Percentiles rank a stretch among this genome's conserved stretches.
phyloP scores from a whole-genome alignment of 2,329 filamentous ascomycete genomes.

The Aspergillus costaricaensis region DNA sequence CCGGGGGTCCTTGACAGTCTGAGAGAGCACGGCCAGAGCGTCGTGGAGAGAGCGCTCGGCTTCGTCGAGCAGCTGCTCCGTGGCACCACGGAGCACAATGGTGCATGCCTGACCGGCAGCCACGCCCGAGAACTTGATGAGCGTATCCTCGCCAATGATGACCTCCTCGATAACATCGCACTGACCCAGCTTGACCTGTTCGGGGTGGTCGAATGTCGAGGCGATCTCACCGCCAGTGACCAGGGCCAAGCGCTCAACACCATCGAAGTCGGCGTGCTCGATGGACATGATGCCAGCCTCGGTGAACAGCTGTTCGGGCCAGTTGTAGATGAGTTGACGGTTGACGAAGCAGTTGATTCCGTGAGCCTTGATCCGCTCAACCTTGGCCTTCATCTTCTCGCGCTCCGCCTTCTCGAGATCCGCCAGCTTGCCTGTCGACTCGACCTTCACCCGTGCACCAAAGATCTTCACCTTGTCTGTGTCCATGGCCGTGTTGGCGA shows the following conservation, averaged over 20 bases:
- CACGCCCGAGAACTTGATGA: conserved; percentile 97
- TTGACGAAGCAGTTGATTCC: conserved; percentile 99
- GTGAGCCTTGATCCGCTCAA: conserved; percentile 97
- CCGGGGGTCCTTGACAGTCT: conserved; percentile 91
- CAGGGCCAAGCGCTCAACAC: conserved; percentile 89
- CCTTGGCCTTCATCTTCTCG: conserved; percentile 99
- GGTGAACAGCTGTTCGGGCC: conserved; percentile 97
- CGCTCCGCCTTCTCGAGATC: conserved; percentile 97
- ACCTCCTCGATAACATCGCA: conserved; percentile 97
- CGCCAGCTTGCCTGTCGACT: conserved; percentile 93
- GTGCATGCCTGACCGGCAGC: conserved; percentile 94
- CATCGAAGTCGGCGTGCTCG: conserved; percentile 98
- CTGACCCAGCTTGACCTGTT: conserved; percentile 92
- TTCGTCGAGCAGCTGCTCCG: conserved; percentile 95
- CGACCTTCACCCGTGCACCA: conserved; percentile 93
- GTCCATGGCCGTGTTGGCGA: conserved; percentile 98
- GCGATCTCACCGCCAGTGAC: conserved; percentile 97
- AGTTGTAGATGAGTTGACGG: conserved; percentile 99
- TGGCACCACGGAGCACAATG: conserved; percentile 92
- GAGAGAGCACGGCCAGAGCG: conserved; percentile 90
- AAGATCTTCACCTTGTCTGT: conserved; percentile 99
- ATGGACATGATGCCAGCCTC: conserved; percentile 98
- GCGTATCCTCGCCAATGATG: conserved; percentile 94
- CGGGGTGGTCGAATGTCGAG: conserved; percentile 96
- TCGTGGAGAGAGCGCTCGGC: conserved; percentile 95